These are phyloP conservation scores for Fraxinus angustifolia DNA, from an alignment of 305 asterid genomes.

Conservation along the genomic window DNA sequence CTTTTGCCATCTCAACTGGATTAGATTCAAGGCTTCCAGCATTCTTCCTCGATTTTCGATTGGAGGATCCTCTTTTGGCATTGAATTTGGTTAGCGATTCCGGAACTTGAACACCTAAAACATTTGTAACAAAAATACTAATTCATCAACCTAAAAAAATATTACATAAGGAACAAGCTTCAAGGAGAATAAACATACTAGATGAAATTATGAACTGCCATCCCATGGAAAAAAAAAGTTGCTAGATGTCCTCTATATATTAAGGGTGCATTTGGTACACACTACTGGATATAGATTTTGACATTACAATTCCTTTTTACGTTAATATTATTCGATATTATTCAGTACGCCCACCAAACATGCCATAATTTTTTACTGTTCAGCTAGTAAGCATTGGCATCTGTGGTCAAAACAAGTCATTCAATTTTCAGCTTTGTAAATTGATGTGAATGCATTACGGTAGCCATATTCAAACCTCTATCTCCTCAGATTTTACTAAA, in stretches of 20 bases:
- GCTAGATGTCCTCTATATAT: background rate
- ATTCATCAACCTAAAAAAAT: background rate
- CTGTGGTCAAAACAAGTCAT: background rate
- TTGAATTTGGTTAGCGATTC: constrained; percentile 58
- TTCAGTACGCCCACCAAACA: background rate
- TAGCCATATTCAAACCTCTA: too few species aligned
- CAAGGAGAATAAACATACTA: background rate
- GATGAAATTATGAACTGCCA: background rate
- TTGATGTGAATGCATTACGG: background rate
- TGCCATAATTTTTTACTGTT: background rate
- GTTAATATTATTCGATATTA: too few species aligned
- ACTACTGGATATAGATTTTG: background rate
- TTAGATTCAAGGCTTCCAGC: constrained; percentile 27
- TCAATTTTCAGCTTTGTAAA: background rate
- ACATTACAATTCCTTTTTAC: background rate
- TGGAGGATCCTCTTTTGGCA: constrained; percentile 38
- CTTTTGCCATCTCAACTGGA: constrained; percentile 69
- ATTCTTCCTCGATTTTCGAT: constrained; percentile 33
- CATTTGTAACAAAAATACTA: constrained; percentile 12
- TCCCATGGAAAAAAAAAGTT: background rate
- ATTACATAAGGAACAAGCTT: background rate
- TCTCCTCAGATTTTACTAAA: too few species aligned
- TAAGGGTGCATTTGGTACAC: background rate
- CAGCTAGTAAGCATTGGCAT: background rate
- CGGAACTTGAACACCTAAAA: constrained; percentile 63